These are phyloP conservation scores for Limonomyces culmigenus DNA, from an alignment of 1,284 basidiomycete genomes.

Conservation along the genomic window DNA sequence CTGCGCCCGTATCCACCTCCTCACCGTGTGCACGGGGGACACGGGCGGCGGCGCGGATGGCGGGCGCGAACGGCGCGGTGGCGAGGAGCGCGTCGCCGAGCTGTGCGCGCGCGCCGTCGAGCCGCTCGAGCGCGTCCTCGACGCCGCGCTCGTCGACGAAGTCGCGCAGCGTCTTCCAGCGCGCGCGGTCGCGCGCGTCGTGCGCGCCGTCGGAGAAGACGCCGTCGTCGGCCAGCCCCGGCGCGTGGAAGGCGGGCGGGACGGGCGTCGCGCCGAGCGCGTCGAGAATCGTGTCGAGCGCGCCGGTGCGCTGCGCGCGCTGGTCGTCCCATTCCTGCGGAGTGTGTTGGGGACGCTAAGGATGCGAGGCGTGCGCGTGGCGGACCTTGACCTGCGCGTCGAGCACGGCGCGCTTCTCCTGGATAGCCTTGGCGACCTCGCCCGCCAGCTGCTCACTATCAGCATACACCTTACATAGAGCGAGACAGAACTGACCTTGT, in stretches of 20 bases:
- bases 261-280: constrained; percentile 52
- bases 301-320: constrained; percentile 36
- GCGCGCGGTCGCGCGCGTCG: constrained; percentile 2
- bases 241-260: constrained; percentile 59
- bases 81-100: too few relatives aligned
- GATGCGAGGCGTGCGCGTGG: constrained; percentile 3
- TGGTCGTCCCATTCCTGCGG: constrained; percentile 52
- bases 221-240: constrained; percentile 7
- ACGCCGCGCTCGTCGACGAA: constrained; percentile 69
- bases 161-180: constrained; percentile 66
- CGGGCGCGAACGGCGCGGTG: too few relatives aligned
- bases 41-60: too few relatives aligned
- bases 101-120: constrained; percentile 46
- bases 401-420: constrained; percentile 44
- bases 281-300: constrained; percentile 53
- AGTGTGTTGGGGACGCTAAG: neutral
- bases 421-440: constrained; percentile 52
- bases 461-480: constrained; percentile 13
- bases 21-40: too few relatives aligned
- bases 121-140: constrained; percentile 51
- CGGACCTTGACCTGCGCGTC: constrained; percentile 43
- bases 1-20: too few relatives aligned
- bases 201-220: constrained; percentile 22
- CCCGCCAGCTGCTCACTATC: too few relatives aligned
- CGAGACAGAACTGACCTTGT: constrained; percentile 31